Conservation (phyloP, 257 asterid species). For the Sherardia arvensis region DNA sequence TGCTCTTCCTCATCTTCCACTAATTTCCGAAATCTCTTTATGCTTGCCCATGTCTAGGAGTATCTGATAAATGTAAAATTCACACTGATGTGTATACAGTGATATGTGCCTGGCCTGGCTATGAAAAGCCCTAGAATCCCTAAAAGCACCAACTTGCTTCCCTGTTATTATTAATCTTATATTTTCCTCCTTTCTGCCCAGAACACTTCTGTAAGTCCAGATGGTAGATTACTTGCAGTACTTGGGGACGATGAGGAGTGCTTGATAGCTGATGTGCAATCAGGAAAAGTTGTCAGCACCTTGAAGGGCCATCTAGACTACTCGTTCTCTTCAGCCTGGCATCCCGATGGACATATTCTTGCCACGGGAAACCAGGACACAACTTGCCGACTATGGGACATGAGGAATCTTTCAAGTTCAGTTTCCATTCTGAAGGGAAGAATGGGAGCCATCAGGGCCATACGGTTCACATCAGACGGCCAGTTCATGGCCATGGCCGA, state of each 20-base stretch:
- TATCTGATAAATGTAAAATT: too few relatives aligned
- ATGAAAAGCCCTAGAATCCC: not conserved
- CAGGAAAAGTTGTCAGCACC: conserved; percentile 38
- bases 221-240: conserved; percentile 55
- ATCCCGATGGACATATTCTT: conserved; percentile 57
- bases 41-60: too few relatives aligned
- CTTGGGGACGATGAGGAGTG: conserved; percentile 72
- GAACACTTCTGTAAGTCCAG: conserved; percentile 63
- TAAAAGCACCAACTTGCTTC: too few relatives aligned
- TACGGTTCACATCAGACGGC: conserved; percentile 61
- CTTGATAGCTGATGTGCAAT: conserved; percentile 20
- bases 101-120: too few relatives aligned
- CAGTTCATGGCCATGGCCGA: conserved; percentile 84
- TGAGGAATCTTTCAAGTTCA: conserved; percentile 59
- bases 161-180: too few relatives aligned
- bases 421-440: conserved; percentile 54
- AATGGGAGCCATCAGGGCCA: conserved; percentile 63
- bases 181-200: conserved; percentile 8
- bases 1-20: not conserved
- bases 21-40: not conserved
- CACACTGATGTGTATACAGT: too few relatives aligned
- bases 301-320: conserved; percentile 69
- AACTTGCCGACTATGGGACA: conserved; percentile 79
- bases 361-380: conserved; percentile 92
- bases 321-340: conserved; percentile 84